These are phyloP conservation scores for Suillus paluster DNA, from an alignment of 768 basidiomycete genomes.

Conservation along the genomic window DNA sequence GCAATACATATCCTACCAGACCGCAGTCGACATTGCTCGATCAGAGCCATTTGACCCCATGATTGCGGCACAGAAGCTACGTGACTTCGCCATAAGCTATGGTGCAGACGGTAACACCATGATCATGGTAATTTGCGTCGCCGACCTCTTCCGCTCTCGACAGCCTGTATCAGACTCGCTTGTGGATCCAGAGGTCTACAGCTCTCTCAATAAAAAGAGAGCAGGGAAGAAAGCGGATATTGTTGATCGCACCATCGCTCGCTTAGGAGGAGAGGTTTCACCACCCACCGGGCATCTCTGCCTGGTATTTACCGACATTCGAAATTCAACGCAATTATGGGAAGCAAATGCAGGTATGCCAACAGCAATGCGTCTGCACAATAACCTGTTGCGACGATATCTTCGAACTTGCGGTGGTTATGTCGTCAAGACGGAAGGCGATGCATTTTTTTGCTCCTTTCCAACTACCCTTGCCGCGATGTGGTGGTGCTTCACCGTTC, in stretches of 20 bases:
- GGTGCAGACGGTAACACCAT: constrained; percentile 92
- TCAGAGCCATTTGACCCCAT: constrained; percentile 70
- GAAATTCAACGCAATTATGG: constrained; percentile 96
- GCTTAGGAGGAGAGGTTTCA: constrained; percentile 78
- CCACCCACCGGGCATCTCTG: constrained; percentile 88
- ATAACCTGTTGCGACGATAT: constrained; percentile 81
- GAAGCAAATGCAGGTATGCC: constrained; percentile 96
- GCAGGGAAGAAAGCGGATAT: constrained; percentile 52
- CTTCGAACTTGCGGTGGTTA: constrained; percentile 93
- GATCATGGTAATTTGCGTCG: constrained; percentile 95
- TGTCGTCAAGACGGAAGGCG: constrained; percentile 99
- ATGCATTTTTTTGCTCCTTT: constrained; percentile 99
- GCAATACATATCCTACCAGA: constrained; percentile 94
- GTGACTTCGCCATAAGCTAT: constrained; percentile 96
- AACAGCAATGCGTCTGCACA: constrained; percentile 90
- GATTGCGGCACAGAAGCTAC: constrained; percentile 94
- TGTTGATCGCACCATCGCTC: constrained; percentile 58
- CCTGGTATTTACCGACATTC: constrained; percentile 97
- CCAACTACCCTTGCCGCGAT: constrained; percentile 84
- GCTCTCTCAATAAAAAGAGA: constrained; percentile 32
- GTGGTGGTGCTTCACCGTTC: constrained; percentile 89
- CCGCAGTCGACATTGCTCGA: constrained; percentile 93
- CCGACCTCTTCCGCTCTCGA: constrained; percentile 70
- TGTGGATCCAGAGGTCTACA: constrained; percentile 43
- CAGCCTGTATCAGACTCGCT: constrained; percentile 38